Base-by-base conservation (phyloP, 306 rosid genomes). In the Prunus davidiana region DNA sequence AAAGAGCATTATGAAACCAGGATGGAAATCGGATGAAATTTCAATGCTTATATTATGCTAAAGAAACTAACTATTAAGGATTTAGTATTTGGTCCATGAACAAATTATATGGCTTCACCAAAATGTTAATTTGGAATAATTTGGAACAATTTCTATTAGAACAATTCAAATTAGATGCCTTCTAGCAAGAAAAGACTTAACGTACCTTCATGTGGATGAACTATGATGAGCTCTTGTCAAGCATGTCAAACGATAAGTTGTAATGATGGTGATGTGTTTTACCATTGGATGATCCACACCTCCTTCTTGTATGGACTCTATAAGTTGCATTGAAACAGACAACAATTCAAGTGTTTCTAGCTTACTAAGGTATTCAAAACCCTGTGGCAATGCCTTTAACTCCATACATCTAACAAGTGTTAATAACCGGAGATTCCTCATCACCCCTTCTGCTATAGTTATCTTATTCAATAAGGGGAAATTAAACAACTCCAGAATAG, bases 361-460 rank as follows among this genome's bases (percentile, higher is more conserved):
- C 10, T 10, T 28, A 3, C 50, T 14, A 27, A 61, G 78, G 52
- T 72, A 20, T 22, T 79, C 78, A 66, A 65, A 27, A 20, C 82
- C 78, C 1, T 19, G 20, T n/a, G 78, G 82, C 38, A 79, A 13
- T 45, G 30, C 27, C 54, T 9, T 72, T 56, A 73, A 67, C 12
- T 73, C 41, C 24, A 54, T 65, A 51, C 72, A 64, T 0, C 28
- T 13, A 0, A 6, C 13, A 27, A 79, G 27, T 1, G 4, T 0
- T 1, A 79, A 22, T 12, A 3, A 8, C 19, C 15, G 25, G n/a
- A 79, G 66, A 64, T n/a, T 30, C 1, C 22, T 61, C 74, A 79
- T 72, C 50, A 56, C 78, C n/a, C 74, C 41, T 6, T 28, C 14
- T n/a, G 12, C 58, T 32, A 64, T 79, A 4, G 34, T 54, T 79